Percentiles rank a stretch among this genome's conserved stretches.
Evolutionary conservation across 192 early-diverging fungal species (phyloP).

Genomic region (Anaeromyces robustus): DNA sequence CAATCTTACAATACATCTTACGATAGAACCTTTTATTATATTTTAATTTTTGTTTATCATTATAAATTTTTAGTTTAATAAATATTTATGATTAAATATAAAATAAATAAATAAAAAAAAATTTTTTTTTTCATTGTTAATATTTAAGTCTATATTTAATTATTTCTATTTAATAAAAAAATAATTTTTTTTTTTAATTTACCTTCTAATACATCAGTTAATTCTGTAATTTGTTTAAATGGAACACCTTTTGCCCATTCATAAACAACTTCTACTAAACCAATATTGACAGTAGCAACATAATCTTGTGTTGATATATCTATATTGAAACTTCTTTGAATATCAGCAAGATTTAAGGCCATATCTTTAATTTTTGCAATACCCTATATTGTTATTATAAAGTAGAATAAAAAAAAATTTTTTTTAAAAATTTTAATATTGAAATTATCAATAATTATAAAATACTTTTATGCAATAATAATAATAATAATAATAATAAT

Average conservation of each 20-base stretch:
- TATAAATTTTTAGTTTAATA: too few species aligned
- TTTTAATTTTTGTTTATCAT: too few species aligned
- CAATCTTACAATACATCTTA: constrained; percentile 81
- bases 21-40: constrained; percentile 86
- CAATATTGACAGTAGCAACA: constrained; percentile 30
- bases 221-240: constrained; percentile 78
- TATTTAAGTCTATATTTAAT: background rate
- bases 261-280: constrained; percentile 89
- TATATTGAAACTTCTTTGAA: constrained; percentile 59
- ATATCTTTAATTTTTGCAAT: constrained; percentile 48
- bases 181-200: background rate
- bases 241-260: constrained; percentile 90
- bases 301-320: constrained; percentile 10
- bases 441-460: too few species aligned
- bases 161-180: too few species aligned
- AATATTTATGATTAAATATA: too few species aligned
- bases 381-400: constrained; percentile 10
- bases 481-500: too few species aligned
- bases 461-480: too few species aligned
- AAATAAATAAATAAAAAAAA: too few species aligned
- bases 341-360: constrained; percentile 47
- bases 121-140: too few species aligned
- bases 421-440: too few species aligned
- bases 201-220: constrained; percentile 91
- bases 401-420: too few species aligned